Evolutionary conservation across 192 early-diverging fungal genomes (phyloP), one percentile per base, ranked within the genome.

Genomic region (Funneliformis geosporum): DNA sequence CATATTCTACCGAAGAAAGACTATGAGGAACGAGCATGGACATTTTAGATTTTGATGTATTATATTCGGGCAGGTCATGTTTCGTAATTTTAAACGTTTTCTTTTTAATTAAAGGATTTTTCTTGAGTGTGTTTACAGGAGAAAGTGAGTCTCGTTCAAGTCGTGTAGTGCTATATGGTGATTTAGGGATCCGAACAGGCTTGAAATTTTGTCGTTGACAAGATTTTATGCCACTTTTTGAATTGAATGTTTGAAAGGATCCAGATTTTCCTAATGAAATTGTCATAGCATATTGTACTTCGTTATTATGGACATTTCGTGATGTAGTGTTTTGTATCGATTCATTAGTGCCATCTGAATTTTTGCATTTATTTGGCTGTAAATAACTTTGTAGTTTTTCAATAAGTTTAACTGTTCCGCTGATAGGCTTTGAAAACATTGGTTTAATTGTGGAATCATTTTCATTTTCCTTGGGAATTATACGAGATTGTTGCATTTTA

Each of bases 51-150:
- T 77, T 77, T 25, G 60, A 25, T 25, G 40, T 33, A 7, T 25
- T 44, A 25, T 77, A 77, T 66, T 77, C 76, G 0, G 76, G 76
- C 11, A 77, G n/a, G 66, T 77, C 40, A 39, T 66, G 76, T 44
- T 64, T 47, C 4, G 64, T 23, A 39, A 28, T 25, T 43, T 50
- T 77, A 64, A 66, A 16, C 14, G 39, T 12, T 33, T 39, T 33
- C 6, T 62, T 39, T 44, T 75, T 38, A 23, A n/a, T 66, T n/a
- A 69, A n/a, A 40, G 21, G 67, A 21, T 55, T 55, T 0, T 55
- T 55, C 21, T 55, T 55, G 18, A 55, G 50, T 5, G 50, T 55
- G 21, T 0, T 55, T 21, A 1, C 50, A 55, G 50, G 16, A 21
- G 50, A 55, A 55, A 55, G 50, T 55, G 16, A 1, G 10, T 21